These are phyloP conservation scores for Boletus rubropictus DNA, from an alignment of 768 basidiomycete species.

Conservation along the genomic window DNA sequence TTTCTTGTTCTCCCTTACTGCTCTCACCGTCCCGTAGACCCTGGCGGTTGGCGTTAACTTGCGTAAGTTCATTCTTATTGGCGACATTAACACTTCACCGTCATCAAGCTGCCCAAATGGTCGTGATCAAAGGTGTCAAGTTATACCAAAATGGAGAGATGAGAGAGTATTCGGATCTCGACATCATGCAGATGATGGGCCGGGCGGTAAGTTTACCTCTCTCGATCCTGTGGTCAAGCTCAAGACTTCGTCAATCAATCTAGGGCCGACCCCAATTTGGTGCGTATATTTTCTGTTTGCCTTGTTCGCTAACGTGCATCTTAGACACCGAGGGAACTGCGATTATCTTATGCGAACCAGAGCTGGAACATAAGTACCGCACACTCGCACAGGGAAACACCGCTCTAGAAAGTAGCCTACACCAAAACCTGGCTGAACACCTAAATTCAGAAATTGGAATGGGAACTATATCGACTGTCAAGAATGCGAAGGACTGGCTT, in stretches of 20 bases:
- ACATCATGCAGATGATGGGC: constrained; percentile 95
- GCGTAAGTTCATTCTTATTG: constrained; percentile 44
- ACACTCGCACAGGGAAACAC: constrained; percentile 65
- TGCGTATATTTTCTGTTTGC: constrained; percentile 22
- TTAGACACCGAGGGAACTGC: constrained; percentile 79
- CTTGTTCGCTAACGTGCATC: background rate
- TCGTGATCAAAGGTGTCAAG: constrained; percentile 88
- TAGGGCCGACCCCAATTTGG: constrained; percentile 91
- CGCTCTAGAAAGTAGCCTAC: constrained; percentile 79
- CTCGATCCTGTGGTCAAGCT: background rate
- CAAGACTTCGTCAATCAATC: background rate
- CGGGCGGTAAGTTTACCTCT: constrained; percentile 57
- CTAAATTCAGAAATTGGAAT: constrained; percentile 91
- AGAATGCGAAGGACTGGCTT: constrained; percentile 78
- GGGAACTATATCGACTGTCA: constrained; percentile 67
- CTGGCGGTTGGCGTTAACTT: constrained; percentile 95
- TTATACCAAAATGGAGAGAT: constrained; percentile 64
- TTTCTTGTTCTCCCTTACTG: background rate
- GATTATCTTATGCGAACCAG: constrained; percentile 74
- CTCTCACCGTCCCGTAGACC: constrained; percentile 48
- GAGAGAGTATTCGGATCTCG: constrained; percentile 85
- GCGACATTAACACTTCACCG: background rate
- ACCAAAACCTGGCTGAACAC: constrained; percentile 81
- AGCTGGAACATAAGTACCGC: constrained; percentile 67
- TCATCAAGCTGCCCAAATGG: constrained; percentile 77